Percentiles rank a stretch among this genome's conserved stretches.
Evolutionary conservation across 1,139 yeast species (phyloP).

Genomic region (Nakaseomyces kungkrabaensis): DNA sequence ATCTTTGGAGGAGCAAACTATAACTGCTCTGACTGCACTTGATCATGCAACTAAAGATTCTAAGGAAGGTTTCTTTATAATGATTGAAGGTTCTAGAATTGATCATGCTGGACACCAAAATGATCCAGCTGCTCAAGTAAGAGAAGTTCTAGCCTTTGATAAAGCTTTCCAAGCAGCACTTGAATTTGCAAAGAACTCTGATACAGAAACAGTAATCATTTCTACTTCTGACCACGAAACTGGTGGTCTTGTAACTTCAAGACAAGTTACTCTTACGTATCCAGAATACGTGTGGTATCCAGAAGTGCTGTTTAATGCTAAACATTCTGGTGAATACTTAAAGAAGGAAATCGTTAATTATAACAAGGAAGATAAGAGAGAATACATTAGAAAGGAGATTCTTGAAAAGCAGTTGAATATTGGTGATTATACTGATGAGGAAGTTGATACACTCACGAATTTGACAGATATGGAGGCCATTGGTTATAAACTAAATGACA

Average conservation of each 20-base stretch:
- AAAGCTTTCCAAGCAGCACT: slow-evolving; percentile 61
- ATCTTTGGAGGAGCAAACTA: slow-evolving; percentile 62
- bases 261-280: slow-evolving; percentile 51
- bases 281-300: slow-evolving; percentile 77
- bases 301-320: slow-evolving; percentile 49
- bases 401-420: slow-evolving; percentile 54
- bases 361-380: slow-evolving; percentile 28
- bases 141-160: slow-evolving; percentile 69
- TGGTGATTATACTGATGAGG: slow-evolving; percentile 41
- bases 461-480: slow-evolving; percentile 18
- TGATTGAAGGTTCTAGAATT: slow-evolving; percentile 81
- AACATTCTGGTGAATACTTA: slow-evolving; percentile 66
- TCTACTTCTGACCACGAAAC: slow-evolving; percentile 89
- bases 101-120: slow-evolving; percentile 89
- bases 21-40: slow-evolving; percentile 58
- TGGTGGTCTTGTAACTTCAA: slow-evolving; percentile 72
- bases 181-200: slow-evolving; percentile 52
- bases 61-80: slow-evolving; percentile 68
- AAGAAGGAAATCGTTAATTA: slow-evolving; percentile 32
- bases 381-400: slow-evolving; percentile 43
- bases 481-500: slow-evolving; percentile 42
- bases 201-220: slow-evolving; percentile 61
- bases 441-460: slow-evolving; percentile 32
- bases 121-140: slow-evolving; percentile 80
- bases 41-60: slow-evolving; percentile 53